Conservation (phyloP, 108 stramenopile species). For the Aurantiochytrium sp. region DNA sequence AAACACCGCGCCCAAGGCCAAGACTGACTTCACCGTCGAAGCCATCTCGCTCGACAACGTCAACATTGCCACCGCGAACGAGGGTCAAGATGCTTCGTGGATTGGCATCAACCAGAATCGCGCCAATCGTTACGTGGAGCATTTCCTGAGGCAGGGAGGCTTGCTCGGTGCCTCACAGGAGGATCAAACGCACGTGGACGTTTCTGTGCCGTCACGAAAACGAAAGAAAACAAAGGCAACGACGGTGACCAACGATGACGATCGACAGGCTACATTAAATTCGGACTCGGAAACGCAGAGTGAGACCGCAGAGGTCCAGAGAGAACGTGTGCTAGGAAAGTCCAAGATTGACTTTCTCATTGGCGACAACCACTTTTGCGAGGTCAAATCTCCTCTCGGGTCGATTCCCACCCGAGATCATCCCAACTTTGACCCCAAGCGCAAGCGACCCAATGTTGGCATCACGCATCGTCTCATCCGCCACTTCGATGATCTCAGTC, state of each 20-base stretch:
- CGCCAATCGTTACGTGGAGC: conserved; percentile 13
- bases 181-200: background rate
- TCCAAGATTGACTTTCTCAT: conserved; percentile 10
- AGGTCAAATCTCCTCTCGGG: background rate
- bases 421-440: background rate
- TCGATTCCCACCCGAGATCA: background rate
- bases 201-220: background rate
- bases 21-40: background rate
- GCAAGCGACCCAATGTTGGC: background rate
- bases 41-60: background rate
- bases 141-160: background rate
- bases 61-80: background rate
- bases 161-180: background rate
- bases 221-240: background rate
- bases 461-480: background rate
- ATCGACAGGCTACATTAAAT: too few relatives aligned
- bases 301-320: background rate
- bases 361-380: background rate
- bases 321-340: background rate
- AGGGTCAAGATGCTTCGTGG: background rate
- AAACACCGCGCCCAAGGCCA: background rate
- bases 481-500: background rate
- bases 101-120: conserved; percentile 17
- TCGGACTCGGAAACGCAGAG: too few relatives aligned
- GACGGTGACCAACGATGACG: too few relatives aligned